Percentiles rank a stretch among this genome's conserved stretches.
phyloP scores from a whole-genome alignment of 345 rosid species.

The Rhizophora mangle region DNA sequence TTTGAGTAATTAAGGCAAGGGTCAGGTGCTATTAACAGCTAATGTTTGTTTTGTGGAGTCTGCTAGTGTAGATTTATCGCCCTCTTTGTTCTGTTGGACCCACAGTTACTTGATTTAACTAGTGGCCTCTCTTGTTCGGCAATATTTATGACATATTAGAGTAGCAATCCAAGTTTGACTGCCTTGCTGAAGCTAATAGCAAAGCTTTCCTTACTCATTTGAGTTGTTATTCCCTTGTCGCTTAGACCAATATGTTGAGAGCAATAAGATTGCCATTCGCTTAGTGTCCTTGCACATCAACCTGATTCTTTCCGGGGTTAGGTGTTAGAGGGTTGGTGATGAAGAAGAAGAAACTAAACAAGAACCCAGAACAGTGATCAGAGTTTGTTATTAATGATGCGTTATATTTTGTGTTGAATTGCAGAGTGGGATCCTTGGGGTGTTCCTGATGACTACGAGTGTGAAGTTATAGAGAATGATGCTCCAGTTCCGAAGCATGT shows the following conservation, averaged over 20 bases:
- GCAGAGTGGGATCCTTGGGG: constrained; percentile 99
- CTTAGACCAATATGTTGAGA: background rate
- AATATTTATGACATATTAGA: too few relatives aligned
- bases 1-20: background rate
- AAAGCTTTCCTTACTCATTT: too few relatives aligned
- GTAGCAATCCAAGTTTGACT: too few relatives aligned
- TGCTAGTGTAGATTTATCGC: background rate
- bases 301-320: too few relatives aligned
- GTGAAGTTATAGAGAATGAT: constrained; percentile 87
- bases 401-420: background rate
- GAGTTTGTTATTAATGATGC: background rate
- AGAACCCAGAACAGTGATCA: background rate
- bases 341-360: too few relatives aligned
- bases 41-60: background rate
- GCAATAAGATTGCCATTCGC: background rate
- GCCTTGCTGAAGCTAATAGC: too few relatives aligned
- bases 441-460: constrained; percentile 87
- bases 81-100: too few relatives aligned
- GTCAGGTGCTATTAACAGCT: background rate
- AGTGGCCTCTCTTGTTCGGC: too few relatives aligned
- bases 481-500: constrained; percentile 92
- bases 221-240: too few relatives aligned
- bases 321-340: too few relatives aligned
- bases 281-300: too few relatives aligned
- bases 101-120: too few relatives aligned